A percentile compares a stretch with the other conserved stretches of the same genome.
These are phyloP conservation scores for Pulicaria dysenterica DNA, from an alignment of 129 eudicot genomes.

Conservation along the genomic window DNA sequence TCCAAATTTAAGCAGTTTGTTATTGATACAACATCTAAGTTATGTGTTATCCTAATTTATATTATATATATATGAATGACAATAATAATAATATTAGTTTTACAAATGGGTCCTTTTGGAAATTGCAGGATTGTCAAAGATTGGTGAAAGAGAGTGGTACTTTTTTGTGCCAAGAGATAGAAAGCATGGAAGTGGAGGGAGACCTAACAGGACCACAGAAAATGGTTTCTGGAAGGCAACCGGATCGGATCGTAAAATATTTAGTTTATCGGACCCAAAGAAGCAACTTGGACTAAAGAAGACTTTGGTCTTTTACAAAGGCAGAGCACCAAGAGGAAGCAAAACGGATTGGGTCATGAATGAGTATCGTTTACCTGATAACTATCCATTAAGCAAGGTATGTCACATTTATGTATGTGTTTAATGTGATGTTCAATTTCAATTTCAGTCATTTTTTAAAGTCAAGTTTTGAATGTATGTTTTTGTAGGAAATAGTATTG, in stretches of 20 bases:
- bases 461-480: neutral
- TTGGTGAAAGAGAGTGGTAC: conserved; percentile 94
- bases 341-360: conserved; percentile 95
- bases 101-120: too few species aligned
- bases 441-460: neutral
- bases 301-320: conserved; percentile 78
- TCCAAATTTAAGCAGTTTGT: too few species aligned
- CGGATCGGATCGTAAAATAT: conserved; percentile 77
- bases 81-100: too few species aligned
- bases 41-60: too few species aligned
- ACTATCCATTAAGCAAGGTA: conserved; percentile 53
- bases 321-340: conserved; percentile 78
- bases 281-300: conserved; percentile 67
- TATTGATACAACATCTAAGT: too few species aligned
- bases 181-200: conserved; percentile 77
- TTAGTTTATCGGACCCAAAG: conserved; percentile 57
- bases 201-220: conserved; percentile 80
- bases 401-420: neutral
- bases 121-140: conserved; percentile 68
- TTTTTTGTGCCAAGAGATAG: conserved; percentile 83
- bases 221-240: conserved; percentile 98
- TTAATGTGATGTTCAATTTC: neutral
- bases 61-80: too few species aligned
- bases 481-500: conserved; percentile 67
- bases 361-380: conserved; percentile 73